These are phyloP conservation scores for Tetrahymena thermophila DNA, from an alignment of 73 alveolate genomes.

Conservation along the genomic window DNA sequence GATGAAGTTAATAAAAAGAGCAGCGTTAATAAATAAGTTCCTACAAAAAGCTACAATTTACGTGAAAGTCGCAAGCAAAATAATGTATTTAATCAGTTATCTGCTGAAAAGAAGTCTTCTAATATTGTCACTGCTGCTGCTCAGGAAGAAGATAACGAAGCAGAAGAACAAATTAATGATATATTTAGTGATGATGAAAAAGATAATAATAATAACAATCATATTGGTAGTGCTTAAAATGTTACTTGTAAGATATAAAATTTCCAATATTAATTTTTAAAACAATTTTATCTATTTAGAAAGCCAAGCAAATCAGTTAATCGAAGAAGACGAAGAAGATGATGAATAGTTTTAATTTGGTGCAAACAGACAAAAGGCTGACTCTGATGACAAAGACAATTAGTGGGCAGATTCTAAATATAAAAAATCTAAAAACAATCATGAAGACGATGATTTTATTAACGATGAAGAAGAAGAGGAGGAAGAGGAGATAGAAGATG, in stretches of 20 bases:
- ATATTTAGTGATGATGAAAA: neutral
- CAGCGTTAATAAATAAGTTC: neutral
- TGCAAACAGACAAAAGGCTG: neutral
- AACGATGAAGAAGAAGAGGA: neutral
- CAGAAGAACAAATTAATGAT: neutral
- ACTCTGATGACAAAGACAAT: neutral
- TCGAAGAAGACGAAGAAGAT: neutral
- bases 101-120: neutral
- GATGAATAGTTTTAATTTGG: neutral
- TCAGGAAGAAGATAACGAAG: neutral
- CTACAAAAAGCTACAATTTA: neutral
- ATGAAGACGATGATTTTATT: neutral
- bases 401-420: neutral
- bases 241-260: neutral
- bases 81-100: neutral
- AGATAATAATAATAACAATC: neutral
- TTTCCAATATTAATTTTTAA: neutral
- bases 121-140: neutral
- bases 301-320: neutral
- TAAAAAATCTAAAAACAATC: neutral
- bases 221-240: neutral
- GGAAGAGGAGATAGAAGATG: neutral
- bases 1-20: neutral
- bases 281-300: neutral
- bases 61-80: neutral